These are phyloP conservation scores for Fusarium paranaense DNA, from an alignment of 2,329 filamentous ascomycete species.

Conservation along the genomic window DNA sequence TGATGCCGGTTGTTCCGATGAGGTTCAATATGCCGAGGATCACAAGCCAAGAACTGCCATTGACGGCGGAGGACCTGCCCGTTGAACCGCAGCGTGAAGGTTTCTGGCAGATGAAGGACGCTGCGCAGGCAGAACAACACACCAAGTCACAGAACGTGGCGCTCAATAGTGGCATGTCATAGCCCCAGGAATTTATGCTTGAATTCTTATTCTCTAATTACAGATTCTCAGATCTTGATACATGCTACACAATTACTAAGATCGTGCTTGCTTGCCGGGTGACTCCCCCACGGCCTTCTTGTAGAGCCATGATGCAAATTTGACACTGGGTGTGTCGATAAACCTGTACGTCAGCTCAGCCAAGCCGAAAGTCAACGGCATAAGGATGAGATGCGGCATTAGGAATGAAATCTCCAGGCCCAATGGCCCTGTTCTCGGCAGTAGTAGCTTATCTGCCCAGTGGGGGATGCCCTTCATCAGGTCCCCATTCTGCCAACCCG, in stretches of 20 bases:
- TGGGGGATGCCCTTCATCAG: conserved; percentile 63
- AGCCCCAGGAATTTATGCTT: conserved; percentile 23
- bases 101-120: background rate
- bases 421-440: conserved; percentile 67
- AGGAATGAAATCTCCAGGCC: conserved; percentile 72
- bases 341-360: conserved; percentile 67
- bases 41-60: background rate
- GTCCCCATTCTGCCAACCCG: conserved; percentile 64
- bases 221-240: background rate
- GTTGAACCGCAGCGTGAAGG: background rate
- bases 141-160: background rate
- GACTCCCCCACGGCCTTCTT: conserved; percentile 52
- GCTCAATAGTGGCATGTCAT: conserved; percentile 2
- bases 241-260: conserved; percentile 2
- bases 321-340: conserved; percentile 71
- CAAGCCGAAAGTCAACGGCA: conserved; percentile 69
- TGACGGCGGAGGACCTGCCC: background rate
- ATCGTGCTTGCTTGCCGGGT: conserved; percentile 31
- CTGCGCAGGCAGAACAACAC: background rate
- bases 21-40: conserved; percentile 5
- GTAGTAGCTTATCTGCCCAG: conserved; percentile 68
- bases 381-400: conserved; percentile 67
- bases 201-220: conserved; percentile 15
- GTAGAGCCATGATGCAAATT: conserved; percentile 68
- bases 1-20: background rate